phyloP scores from a whole-genome alignment of 164 flowering plant genomes.

The Umbilicus rupestris region DNA sequence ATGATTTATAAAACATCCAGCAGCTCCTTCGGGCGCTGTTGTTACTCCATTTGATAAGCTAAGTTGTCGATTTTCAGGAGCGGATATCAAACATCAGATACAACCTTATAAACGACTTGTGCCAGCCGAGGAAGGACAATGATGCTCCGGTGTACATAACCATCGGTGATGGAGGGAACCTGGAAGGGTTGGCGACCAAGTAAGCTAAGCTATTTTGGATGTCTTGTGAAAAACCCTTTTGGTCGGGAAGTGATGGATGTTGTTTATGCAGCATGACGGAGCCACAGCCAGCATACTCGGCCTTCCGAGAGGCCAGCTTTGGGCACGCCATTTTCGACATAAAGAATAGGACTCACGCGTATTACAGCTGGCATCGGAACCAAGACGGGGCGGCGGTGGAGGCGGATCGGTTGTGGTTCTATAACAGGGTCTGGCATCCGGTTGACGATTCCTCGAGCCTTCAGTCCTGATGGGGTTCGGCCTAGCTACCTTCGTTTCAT shows the following conservation, averaged over 20 bases:
- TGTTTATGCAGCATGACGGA: conserved; percentile 27
- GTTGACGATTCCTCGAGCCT: conserved; percentile 16
- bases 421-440: conserved; percentile 32
- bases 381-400: conserved; percentile 30
- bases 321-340: conserved; percentile 44
- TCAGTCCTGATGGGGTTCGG: conserved; percentile 1
- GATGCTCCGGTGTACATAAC: not conserved
- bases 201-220: not conserved
- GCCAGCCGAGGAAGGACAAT: not conserved
- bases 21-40: no score
- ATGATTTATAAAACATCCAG: not conserved
- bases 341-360: conserved; percentile 49
- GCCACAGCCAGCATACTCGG: conserved; percentile 50
- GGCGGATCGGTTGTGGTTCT: conserved; percentile 38
- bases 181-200: conserved; percentile 7
- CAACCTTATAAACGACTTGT: not conserved
- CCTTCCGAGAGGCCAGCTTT: conserved; percentile 47
- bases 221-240: no score
- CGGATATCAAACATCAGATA: not conserved
- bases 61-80: not conserved
- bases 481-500: no score
- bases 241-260: not conserved
- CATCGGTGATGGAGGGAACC: not conserved
- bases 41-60: not conserved
- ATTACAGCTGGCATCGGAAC: conserved; percentile 50